Conservation (phyloP, 2,329 filamentous ascomycete genomes). For the Aspergillus carbonarius region DNA sequence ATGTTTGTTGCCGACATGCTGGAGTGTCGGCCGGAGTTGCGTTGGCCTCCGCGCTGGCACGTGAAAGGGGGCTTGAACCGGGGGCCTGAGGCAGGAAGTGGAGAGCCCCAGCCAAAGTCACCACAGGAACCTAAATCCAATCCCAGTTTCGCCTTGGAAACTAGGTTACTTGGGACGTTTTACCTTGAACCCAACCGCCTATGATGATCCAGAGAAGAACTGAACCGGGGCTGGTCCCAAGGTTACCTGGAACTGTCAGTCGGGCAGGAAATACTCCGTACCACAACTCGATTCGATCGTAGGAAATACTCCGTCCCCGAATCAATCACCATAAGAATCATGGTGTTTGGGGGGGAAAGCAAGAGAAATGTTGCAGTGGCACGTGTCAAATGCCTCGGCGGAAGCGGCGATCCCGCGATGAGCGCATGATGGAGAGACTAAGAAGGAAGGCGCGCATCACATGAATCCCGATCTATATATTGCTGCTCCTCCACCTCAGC, state of each 20-base stretch:
- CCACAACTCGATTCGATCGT: neutral
- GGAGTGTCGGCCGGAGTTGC: neutral
- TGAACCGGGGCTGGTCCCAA: neutral
- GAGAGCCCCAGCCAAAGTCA: no score
- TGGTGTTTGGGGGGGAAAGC: no score
- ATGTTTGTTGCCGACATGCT: neutral
- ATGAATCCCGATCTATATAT: neutral
- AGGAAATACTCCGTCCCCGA: neutral
- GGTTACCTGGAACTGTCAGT: neutral
- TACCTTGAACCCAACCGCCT: no score
- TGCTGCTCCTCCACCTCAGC: neutral
- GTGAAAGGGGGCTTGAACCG: conserved; percentile 14
- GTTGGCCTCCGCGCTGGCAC: conserved; percentile 5
- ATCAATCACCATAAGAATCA: no score
- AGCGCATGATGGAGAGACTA: no score
- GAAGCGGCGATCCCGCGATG: neutral
- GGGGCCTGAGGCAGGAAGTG: conserved; percentile 6
- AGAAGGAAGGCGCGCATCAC: neutral
- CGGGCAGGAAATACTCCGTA: neutral
- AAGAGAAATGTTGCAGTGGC: neutral
- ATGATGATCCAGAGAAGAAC: neutral
- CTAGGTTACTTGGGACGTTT: no score
- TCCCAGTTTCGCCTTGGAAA: no score
- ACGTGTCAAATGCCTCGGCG: neutral
- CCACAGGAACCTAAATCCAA: no score